Evolutionary conservation across 176 grass and related monocot genomes (phyloP).

Genomic region (Aegilops speltoides): DNA sequence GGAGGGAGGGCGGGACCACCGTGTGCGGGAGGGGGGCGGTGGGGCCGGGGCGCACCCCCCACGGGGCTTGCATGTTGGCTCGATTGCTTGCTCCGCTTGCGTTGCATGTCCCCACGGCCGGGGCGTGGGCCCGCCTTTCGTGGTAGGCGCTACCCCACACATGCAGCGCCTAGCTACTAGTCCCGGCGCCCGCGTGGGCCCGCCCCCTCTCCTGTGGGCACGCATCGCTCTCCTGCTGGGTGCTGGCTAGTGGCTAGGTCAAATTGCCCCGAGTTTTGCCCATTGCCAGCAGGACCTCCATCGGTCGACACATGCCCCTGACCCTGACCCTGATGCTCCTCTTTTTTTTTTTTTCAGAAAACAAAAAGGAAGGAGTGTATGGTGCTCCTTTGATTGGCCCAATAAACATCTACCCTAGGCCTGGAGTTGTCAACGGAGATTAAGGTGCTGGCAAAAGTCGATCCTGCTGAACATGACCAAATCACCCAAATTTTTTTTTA

Average conservation of each 20-base stretch:
- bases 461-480: too few species aligned
- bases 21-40: background rate
- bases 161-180: background rate
- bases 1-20: background rate
- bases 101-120: background rate
- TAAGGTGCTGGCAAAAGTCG: background rate
- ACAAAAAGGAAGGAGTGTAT: too few species aligned
- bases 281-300: background rate
- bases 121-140: background rate
- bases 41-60: background rate
- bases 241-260: background rate
- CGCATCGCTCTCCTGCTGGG: background rate
- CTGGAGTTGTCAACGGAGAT: background rate
- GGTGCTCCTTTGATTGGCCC: too few species aligned
- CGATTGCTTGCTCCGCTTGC: background rate
- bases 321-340: too few species aligned
- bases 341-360: too few species aligned
- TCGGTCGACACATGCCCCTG: background rate
- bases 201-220: background rate
- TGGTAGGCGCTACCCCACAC: slow-evolving; percentile 44
- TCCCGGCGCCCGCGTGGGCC: background rate
- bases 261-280: background rate
- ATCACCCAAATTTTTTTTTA: too few species aligned
- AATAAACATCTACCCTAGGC: too few species aligned
- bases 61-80: slow-evolving; percentile 43